Evolutionary conservation across 345 rosid species (phyloP).

Genomic region (Lumnitzera racemosa): DNA sequence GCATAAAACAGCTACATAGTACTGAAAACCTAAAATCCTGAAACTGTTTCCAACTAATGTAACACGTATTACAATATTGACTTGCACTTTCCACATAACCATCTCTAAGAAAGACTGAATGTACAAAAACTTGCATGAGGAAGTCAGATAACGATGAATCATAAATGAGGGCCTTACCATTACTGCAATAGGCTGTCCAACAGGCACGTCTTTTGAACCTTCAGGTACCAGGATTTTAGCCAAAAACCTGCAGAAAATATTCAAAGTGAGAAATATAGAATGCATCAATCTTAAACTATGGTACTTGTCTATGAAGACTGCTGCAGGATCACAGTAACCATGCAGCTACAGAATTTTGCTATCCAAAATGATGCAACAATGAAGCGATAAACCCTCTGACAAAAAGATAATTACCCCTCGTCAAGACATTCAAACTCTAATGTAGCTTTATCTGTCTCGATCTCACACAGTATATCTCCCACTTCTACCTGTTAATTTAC

Average conservation of each 20-base stretch:
- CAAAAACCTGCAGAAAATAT: conserved; percentile 50
- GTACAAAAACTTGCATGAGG: no score
- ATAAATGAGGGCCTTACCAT: conserved; percentile 41
- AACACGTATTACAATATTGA: no score
- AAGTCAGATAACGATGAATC: neutral
- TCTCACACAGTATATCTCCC: conserved; percentile 86
- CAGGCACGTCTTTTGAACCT: conserved; percentile 88
- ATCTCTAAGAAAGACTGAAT: no score
- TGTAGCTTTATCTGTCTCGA: conserved; percentile 98
- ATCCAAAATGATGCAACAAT: no score
- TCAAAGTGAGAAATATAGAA: neutral
- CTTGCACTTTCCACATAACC: no score
- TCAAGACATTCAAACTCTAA: conserved; percentile 92
- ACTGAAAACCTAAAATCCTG: no score
- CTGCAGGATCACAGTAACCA: no score
- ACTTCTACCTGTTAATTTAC: conserved; percentile 69
- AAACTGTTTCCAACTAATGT: no score
- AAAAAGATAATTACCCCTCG: conserved; percentile 63
- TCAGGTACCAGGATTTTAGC: conserved; percentile 81
- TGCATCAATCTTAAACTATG: neutral
- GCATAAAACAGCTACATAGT: no score
- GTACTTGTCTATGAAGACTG: no score
- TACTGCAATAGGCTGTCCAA: conserved; percentile 83
- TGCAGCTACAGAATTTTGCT: no score
- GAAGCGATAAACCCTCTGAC: neutral